Conservation (phyloP, 306 rosid species). For the Arachis hypogaea region DNA sequence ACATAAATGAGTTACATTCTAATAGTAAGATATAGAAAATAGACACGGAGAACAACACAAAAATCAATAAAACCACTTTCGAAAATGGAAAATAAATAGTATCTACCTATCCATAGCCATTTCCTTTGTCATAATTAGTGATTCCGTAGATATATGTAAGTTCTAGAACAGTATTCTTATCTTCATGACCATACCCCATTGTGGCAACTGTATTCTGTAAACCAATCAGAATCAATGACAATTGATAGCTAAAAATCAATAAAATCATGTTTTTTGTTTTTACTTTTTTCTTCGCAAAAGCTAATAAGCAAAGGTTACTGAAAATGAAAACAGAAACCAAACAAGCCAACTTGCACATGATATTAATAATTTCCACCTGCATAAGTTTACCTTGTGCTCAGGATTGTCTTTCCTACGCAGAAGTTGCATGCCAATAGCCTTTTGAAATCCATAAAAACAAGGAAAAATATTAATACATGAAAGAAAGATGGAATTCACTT, state of each 20-base stretch:
- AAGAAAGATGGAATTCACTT: constrained; percentile 10
- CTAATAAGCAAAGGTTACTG: no score
- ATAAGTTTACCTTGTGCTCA: constrained; percentile 72
- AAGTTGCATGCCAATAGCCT: constrained; percentile 96
- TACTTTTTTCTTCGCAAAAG: no score
- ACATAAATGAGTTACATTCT: constrained; percentile 33
- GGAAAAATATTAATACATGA: constrained; percentile 31
- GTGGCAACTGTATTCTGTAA: constrained; percentile 66
- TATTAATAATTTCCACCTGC: constrained; percentile 9
- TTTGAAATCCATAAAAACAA: constrained; percentile 35
- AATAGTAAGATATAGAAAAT: constrained; percentile 10
- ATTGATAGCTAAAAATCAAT: neutral
- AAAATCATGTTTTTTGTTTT: no score
- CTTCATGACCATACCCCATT: constrained; percentile 89
- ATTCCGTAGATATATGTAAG: constrained; percentile 87
- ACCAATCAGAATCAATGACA: constrained; percentile 25
- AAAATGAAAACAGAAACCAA: neutral
- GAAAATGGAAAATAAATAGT: constrained; percentile 27
- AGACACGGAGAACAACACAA: neutral
- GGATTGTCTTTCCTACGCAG: constrained; percentile 78
- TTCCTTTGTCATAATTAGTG: constrained; percentile 83
- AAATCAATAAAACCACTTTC: constrained; percentile 8
- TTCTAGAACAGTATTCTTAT: constrained; percentile 73
- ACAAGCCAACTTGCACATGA: constrained; percentile 21
- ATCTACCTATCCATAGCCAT: constrained; percentile 82